A percentile compares a stretch with the other conserved stretches of the same genome.
Evolutionary conservation across 2,329 filamentous ascomycete species (phyloP).

Genomic region (Fusarium transvaalense): DNA sequence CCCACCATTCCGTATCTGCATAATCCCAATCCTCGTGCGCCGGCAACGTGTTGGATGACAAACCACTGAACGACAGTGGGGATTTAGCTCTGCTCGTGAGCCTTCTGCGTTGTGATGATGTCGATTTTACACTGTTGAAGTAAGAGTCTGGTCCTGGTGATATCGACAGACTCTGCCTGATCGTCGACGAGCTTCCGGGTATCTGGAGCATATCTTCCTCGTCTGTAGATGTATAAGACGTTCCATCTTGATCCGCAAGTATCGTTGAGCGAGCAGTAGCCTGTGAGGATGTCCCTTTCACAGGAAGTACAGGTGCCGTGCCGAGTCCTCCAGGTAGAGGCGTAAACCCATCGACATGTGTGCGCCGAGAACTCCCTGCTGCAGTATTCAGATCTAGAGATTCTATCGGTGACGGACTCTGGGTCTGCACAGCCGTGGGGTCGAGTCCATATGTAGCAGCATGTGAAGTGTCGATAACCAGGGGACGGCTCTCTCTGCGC

Average conservation of each 20-base stretch:
- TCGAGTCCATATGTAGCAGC: constrained; percentile 41
- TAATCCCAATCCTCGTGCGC: constrained; percentile 82
- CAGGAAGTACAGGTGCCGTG: constrained; percentile 30
- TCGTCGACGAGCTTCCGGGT: constrained; percentile 60
- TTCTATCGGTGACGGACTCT: constrained; percentile 47
- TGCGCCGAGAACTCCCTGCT: constrained; percentile 58
- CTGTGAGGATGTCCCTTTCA: constrained; percentile 32
- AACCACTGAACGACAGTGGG: constrained; percentile 68
- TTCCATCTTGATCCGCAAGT: constrained; percentile 38
- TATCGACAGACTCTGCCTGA: constrained; percentile 58
- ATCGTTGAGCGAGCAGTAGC: constrained; percentile 14
- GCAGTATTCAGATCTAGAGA: constrained; percentile 62
- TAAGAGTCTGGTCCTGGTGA: constrained; percentile 75
- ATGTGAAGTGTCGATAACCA: constrained; percentile 58
- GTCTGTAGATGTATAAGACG: constrained; percentile 73
- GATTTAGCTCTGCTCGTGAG: constrained; percentile 69
- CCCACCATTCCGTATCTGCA: constrained; percentile 96
- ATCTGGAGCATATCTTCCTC: constrained; percentile 84
- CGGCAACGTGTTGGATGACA: constrained; percentile 63
- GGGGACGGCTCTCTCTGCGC: constrained; percentile 64
- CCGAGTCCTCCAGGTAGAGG: constrained; percentile 49
- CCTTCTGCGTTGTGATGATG: constrained; percentile 59
- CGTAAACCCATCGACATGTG: constrained; percentile 62
- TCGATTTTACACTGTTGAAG: constrained; percentile 60
- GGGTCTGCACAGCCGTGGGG: constrained; percentile 36